Evolutionary conservation across 2,329 filamentous ascomycete genomes (phyloP), one percentile per base, ranked within the genome.

Genomic region (Trichocomaceae sp.): DNA sequence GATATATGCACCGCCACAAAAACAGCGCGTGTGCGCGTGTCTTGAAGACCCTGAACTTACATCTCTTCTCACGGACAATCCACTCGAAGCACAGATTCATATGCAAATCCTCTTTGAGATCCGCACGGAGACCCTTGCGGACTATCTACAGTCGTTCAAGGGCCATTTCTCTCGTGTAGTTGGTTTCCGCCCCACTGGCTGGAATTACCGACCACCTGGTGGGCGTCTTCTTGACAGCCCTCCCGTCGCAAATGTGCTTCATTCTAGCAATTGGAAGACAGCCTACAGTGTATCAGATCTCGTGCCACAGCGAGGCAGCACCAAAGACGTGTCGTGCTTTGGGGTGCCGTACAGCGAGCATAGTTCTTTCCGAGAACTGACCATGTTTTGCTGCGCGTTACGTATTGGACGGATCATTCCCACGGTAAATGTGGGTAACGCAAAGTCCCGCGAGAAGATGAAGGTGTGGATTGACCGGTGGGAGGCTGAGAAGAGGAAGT

Each of bases 21-120:
- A 99, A 73, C 87, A 90, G 68, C 83, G 85, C 59, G 89, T 97
- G 23, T 91, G 90, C 72, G 79, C 82, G 20, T 90, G 90, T 60
- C 81, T 99, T 0, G 90, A 90, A 66, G 92, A 97, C 66, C 79
- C 86, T 0, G 91, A 96, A 65, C 80, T 99, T 4, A 77, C 84
- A 23, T 79, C 81, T 0, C 80, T 90, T 3, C 80, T 99, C 64
- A 99, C 93, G 0, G 79, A 79, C 7, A 77, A 96, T 66, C 90
- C 93, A 0, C 75, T 81, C 20, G 88, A 89, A 63, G 93, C 93
- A 0, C 92, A 97, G 70, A 90, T 99, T 0, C 93, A 99, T 72
- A 96, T 99, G 91, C 95, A 96, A 63, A 90, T 88, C 64, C 79
- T 99, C 9, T 93, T 93, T 79, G 92, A 97, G 70, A 90, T 99